Percentiles rank a stretch among this genome's conserved stretches.
Evolutionary conservation across 129 eudicot species (phyloP).

Genomic region (Chrysanthemum lavandulifolium): DNA sequence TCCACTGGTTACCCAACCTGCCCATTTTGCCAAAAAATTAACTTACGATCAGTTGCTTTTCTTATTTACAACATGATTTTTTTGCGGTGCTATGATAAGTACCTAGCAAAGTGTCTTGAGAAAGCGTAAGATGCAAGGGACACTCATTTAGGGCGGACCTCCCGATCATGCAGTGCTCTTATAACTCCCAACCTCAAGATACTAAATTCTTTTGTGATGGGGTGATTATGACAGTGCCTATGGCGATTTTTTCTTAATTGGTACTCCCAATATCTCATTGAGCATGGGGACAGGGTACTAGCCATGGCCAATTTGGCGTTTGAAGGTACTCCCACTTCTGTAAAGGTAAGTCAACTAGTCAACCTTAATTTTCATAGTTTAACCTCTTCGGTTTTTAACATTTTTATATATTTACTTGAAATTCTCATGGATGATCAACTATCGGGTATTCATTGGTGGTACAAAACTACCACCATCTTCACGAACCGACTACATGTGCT

Average conservation of each 20-base stretch:
- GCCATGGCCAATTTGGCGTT: constrained; percentile 79
- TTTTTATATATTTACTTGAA: background rate
- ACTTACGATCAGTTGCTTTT: too few relatives aligned
- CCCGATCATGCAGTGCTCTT: constrained; percentile 90
- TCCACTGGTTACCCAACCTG: too few relatives aligned
- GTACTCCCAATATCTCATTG: constrained; percentile 52
- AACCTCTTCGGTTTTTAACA: background rate
- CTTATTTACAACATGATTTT: background rate
- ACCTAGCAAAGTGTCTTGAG: constrained; percentile 69
- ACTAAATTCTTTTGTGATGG: constrained; percentile 77
- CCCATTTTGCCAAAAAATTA: too few relatives aligned
- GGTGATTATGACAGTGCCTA: constrained; percentile 86
- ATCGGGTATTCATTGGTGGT: constrained; percentile 88
- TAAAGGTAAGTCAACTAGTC: constrained; percentile 52
- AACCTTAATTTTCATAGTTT: background rate
- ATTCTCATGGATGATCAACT: constrained; percentile 49
- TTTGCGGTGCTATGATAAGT: constrained; percentile 81
- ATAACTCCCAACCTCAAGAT: constrained; percentile 31
- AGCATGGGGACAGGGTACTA: constrained; percentile 81
- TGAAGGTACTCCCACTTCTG: constrained; percentile 78
- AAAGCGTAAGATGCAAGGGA: constrained; percentile 93
- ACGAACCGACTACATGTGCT: too few relatives aligned
- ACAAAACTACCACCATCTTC: constrained; percentile 84
- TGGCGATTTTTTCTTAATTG: constrained; percentile 47
- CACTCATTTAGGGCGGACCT: constrained; percentile 82